Base-by-base conservation (phyloP, 2,329 filamentous ascomycete species). In the Aureobasidium sp. region DNA sequence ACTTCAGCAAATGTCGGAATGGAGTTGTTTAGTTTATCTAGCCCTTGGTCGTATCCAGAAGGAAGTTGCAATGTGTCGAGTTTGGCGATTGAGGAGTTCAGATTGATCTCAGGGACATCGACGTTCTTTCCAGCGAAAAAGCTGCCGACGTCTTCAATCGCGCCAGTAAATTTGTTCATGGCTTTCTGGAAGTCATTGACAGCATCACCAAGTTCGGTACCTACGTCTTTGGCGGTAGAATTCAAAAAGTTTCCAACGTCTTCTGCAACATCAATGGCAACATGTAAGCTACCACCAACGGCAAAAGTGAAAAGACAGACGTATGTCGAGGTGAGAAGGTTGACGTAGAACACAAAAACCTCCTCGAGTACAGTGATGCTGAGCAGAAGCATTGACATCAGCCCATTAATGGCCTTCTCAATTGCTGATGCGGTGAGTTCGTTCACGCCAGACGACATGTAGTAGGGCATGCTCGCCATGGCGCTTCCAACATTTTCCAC, bases 391-490 rank as follows among this genome's bases (percentile, higher is more conserved):
- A 94, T 85, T 45, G 85, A 80, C 74, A 94, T 89, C 73, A 97
- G 82, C 53, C 85, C 93, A 64, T 85, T 82, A 66, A 97, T 85
- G 9, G 91, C 85, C 68, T 87, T 86, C 67, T 92, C 90, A 67
- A 97, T 87, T 61, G 90, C 87, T 51, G 82, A 82, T 36, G 91
- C 90, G 8, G 90, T 88, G 67, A 97, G 78, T 63, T 90, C 84
- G 76, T 99, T 99, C 72, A 97, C 87, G 60, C 94, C 94, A 57
- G 83, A 79, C 2, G 92, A 89, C 72, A 97, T 86, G 76, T 96
- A 97, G 75, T 97, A 89, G 62, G 94, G 94, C 91, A 97, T 96
- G 41, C 94, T 97, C 42, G 93, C 94, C 90, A 99, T 93, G 64
- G 91, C 84, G 72, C 91, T 97, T 65, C 93, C 94, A 67, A 96